Percentiles rank a stretch among this genome's conserved stretches.
These are phyloP conservation scores for Sporothrix globosa DNA, from an alignment of 2,329 filamentous ascomycete species.

Conservation along the genomic window DNA sequence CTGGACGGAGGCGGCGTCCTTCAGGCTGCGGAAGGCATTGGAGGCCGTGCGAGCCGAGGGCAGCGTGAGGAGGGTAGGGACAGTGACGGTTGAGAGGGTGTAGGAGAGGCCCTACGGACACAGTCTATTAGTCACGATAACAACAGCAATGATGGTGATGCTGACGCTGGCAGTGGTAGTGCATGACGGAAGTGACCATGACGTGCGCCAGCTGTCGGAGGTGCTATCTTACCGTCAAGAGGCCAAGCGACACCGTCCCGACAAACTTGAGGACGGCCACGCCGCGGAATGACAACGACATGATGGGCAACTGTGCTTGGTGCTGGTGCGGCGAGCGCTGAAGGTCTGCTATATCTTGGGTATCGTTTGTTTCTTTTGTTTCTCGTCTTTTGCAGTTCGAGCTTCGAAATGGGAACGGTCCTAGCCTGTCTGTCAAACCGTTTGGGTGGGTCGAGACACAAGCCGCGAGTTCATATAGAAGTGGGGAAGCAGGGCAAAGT, in stretches of 20 bases:
- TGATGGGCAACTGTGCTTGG: conserved; percentile 42
- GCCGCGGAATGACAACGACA: conserved; percentile 62
- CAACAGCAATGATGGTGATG: background rate
- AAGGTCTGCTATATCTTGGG: no score
- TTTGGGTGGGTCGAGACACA: conserved; percentile 5
- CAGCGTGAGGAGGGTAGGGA: conserved; percentile 79
- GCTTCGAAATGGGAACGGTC: background rate
- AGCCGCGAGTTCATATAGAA: background rate
- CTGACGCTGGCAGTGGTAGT: no score
- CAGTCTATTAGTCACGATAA: no score
- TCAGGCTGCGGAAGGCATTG: conserved; percentile 70
- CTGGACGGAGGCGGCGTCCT: conserved; percentile 64
- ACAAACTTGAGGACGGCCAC: conserved; percentile 88
- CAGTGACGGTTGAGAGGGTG: conserved; percentile 74
- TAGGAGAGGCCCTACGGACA: conserved; percentile 78
- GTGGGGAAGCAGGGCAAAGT: conserved; percentile 12
- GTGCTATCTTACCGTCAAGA: conserved; percentile 72
- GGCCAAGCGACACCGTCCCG: conserved; percentile 83
- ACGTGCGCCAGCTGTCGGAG: background rate
- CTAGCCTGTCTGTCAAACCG: conserved; percentile 6
- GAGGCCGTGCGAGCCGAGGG: conserved; percentile 73
- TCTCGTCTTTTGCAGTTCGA: background rate
- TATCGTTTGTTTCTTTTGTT: background rate
- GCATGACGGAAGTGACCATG: background rate
- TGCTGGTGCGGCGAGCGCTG: background rate